Evolutionary conservation across 2,329 filamentous ascomycete genomes (phyloP).

Genomic region (Basipetospora chlamydospora): DNA sequence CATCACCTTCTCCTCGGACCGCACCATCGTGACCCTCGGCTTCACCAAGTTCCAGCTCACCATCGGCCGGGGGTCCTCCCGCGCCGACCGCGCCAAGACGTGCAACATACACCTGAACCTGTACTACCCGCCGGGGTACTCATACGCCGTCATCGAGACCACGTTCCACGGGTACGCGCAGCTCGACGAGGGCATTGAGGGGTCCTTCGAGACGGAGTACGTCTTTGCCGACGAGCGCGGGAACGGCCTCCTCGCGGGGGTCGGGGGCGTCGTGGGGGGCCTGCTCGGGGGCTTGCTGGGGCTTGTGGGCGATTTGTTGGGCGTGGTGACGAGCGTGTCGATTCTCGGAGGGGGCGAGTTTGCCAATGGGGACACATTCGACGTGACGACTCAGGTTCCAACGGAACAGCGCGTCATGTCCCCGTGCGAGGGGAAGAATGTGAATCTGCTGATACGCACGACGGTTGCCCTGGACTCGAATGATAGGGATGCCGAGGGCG

Average conservation of each 20-base stretch:
- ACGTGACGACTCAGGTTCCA: not conserved
- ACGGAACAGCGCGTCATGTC: not conserved
- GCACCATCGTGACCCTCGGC: slow-evolving; percentile 6
- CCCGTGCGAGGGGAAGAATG: slow-evolving; percentile 4
- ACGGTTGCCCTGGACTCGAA: not conserved
- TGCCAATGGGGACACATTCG: slow-evolving; percentile 1
- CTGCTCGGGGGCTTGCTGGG: not conserved
- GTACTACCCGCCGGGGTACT: slow-evolving; percentile 6
- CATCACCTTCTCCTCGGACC: slow-evolving; percentile 3
- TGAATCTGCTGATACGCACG: slow-evolving; percentile 3
- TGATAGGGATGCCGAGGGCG: not conserved
- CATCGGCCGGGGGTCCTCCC: not conserved
- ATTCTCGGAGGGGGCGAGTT: slow-evolving; percentile 1
- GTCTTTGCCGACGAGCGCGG: not conserved
- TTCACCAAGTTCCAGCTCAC: slow-evolving; percentile 4
- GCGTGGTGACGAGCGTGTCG: not conserved
- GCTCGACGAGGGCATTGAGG: slow-evolving; percentile 4
- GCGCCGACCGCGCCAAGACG: slow-evolving; percentile 1
- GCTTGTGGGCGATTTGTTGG: not conserved
- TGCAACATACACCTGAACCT: slow-evolving; percentile 6
- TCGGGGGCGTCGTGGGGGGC: not conserved
- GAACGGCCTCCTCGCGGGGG: not conserved
- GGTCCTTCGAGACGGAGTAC: slow-evolving; percentile 4
- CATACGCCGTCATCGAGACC: slow-evolving; percentile 3
- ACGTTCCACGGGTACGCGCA: slow-evolving; percentile 7